Evolutionary conservation across 2,329 filamentous ascomycete species (phyloP), one percentile per base, ranked within the genome.

Genomic region (Colletotrichum sp.): DNA sequence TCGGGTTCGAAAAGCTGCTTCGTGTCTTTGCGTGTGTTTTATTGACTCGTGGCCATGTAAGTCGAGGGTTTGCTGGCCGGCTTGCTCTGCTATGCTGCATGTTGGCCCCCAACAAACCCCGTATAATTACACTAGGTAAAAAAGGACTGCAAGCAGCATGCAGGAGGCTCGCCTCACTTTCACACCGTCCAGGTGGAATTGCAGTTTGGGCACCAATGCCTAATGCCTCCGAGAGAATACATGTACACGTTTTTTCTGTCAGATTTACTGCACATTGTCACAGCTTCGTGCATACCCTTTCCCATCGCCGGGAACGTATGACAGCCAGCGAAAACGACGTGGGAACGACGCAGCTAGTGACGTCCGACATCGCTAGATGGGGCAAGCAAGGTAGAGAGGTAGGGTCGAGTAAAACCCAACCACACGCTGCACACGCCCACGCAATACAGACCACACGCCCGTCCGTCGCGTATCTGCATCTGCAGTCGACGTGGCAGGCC

Each of bases 141-240:
- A 30, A 62, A 13, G 9, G 26, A 39, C 55, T 69, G 67, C 66
- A 63, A 21, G 59, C 30, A 21, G 66, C 66, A 73, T 62, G 71
- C 65, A 73, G 55, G 65, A 62, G n/a, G 71, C 39, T 70, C 71
- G 71, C 71, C 71, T 73, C 71, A 73, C 71, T 73, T 73, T 73
- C 34, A 62, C 52, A 60, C 59, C 57, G 34, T 75, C 28, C 32
- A 32, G 32, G 57, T 63, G 66, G 36, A 21, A 70, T 69, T 39
- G 55, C n/a, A 44, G 21, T 59, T 77, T 76, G 72, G 76, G 76
- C 76, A 77, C 67, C 73, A 76, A 76, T 67, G 69, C 72, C 66
- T 76, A 72, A 77, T 60, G 65, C 72, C 66, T 76, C 26, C 21
- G 24, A 34, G 39, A n/a, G 16, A 34, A 52, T 39, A 52, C 21